phyloP scores from a whole-genome alignment of 768 basidiomycete genomes.

The Suillus subaureus region DNA sequence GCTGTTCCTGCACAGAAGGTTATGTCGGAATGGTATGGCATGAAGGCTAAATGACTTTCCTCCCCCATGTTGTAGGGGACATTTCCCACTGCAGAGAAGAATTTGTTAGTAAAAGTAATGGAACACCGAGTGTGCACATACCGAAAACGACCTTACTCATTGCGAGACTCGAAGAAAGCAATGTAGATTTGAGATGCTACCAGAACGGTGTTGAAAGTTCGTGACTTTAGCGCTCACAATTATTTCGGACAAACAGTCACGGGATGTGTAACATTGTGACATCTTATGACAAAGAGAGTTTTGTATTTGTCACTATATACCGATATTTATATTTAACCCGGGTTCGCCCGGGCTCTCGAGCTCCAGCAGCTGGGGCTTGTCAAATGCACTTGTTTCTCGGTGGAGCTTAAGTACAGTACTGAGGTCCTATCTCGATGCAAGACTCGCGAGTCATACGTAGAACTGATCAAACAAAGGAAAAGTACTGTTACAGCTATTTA shows the following conservation, averaged over 20 bases:
- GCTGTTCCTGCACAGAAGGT: conserved; percentile 56
- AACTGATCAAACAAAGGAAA: too few relatives aligned
- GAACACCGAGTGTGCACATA: conserved; percentile 33
- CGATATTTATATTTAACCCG: too few relatives aligned
- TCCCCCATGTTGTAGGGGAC: conserved; percentile 91
- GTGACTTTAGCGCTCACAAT: neutral
- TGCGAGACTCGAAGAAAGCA: neutral
- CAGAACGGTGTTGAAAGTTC: neutral
- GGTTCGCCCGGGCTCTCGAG: too few relatives aligned
- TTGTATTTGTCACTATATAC: too few relatives aligned
- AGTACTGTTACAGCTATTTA: too few relatives aligned
- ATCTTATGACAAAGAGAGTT: neutral
- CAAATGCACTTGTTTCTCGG: too few relatives aligned
- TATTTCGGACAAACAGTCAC: neutral
- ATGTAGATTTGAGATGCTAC: neutral
- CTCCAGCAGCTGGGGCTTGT: too few relatives aligned
- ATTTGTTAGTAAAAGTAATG: neutral
- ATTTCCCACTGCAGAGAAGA: conserved; percentile 65
- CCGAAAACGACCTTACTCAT: conserved; percentile 81
- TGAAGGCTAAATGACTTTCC: conserved; percentile 33
- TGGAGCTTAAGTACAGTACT: too few relatives aligned
- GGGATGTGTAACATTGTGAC: neutral
- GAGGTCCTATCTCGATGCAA: too few relatives aligned
- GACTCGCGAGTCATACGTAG: too few relatives aligned
- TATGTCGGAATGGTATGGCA: conserved; percentile 13